phyloP scores from a whole-genome alignment of 495 filamentous ascomycete genomes.

The Alectoria sarmentosa region DNA sequence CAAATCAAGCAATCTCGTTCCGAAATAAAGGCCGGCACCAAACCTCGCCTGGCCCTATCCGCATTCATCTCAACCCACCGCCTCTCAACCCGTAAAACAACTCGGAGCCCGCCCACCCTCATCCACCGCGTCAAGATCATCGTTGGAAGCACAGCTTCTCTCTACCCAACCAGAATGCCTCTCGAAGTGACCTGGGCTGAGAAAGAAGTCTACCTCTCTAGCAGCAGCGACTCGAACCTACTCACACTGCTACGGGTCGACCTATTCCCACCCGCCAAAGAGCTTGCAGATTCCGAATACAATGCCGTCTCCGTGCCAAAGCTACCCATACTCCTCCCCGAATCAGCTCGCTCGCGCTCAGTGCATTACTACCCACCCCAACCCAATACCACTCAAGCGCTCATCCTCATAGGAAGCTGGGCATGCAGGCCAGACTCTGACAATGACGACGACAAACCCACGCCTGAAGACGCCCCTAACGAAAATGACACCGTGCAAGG shows the following conservation, averaged over 20 bases:
- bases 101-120: constrained; percentile 14
- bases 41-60: background rate
- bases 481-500: background rate
- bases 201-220: constrained; percentile 16
- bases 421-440: background rate
- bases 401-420: constrained; percentile 1
- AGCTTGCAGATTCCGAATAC: background rate
- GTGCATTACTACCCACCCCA: constrained; percentile 7
- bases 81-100: constrained; percentile 15
- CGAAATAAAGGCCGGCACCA: constrained; percentile 2
- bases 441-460: background rate
- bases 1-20: background rate
- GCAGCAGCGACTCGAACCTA: constrained; percentile 12
- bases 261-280: constrained; percentile 4
- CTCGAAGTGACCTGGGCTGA: constrained; percentile 14
- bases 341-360: constrained; percentile 3
- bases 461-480: background rate
- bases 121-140: constrained; percentile 18
- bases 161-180: background rate
- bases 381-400: background rate
- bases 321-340: background rate
- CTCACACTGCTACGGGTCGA: constrained; percentile 2
- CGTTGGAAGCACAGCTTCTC: constrained; percentile 3
- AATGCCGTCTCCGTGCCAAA: constrained; percentile 5
- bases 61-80: constrained; percentile 18